Conservation (phyloP, 257 asterid species). For the Phtheirospermum japonicum region DNA sequence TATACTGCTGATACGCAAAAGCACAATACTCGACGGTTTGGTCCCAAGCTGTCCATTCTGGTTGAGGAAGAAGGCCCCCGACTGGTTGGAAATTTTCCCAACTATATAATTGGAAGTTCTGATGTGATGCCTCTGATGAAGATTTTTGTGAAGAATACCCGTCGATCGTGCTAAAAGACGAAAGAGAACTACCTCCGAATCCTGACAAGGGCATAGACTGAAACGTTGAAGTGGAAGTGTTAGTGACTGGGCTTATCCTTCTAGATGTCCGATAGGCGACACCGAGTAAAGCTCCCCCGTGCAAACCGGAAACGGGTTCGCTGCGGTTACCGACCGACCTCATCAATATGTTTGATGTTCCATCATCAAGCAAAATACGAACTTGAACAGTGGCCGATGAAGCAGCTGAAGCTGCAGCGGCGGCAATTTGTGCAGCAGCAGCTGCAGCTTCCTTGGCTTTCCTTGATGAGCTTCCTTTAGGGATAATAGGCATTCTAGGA, state of each 20-base stretch:
- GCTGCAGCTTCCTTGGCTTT: constrained; percentile 97
- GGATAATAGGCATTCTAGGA: constrained; percentile 89
- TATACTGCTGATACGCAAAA: constrained; percentile 81
- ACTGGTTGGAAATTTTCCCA: constrained; percentile 98
- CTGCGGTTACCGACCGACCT: constrained; percentile 92
- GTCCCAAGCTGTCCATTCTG: constrained; percentile 99
- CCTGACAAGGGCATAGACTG: constrained; percentile 97
- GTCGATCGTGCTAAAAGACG: constrained; percentile 75
- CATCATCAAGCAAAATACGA: constrained; percentile 91
- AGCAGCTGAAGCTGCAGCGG: constrained; percentile 90
- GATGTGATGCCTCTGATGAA: constrained; percentile 71
- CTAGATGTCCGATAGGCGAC: constrained; percentile 93
- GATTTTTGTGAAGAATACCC: constrained; percentile 68
- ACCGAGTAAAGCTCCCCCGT: constrained; percentile 95
- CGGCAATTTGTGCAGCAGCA: constrained; percentile 95
- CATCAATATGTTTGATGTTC: constrained; percentile 93
- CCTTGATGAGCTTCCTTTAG: constrained; percentile 90
- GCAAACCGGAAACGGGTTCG: constrained; percentile 88
- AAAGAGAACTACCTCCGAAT: constrained; percentile 50
- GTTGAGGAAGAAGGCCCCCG: constrained; percentile 98
- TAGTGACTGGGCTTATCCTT: constrained; percentile 77
- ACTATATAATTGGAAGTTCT: constrained; percentile 87
- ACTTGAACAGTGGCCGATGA: constrained; percentile 92
- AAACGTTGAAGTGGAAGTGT: constrained; percentile 78
- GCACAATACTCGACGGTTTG: constrained; percentile 99